These are phyloP conservation scores for Biscogniauxia mediterranea DNA, from an alignment of 2,329 filamentous ascomycete species.

Conservation along the genomic window DNA sequence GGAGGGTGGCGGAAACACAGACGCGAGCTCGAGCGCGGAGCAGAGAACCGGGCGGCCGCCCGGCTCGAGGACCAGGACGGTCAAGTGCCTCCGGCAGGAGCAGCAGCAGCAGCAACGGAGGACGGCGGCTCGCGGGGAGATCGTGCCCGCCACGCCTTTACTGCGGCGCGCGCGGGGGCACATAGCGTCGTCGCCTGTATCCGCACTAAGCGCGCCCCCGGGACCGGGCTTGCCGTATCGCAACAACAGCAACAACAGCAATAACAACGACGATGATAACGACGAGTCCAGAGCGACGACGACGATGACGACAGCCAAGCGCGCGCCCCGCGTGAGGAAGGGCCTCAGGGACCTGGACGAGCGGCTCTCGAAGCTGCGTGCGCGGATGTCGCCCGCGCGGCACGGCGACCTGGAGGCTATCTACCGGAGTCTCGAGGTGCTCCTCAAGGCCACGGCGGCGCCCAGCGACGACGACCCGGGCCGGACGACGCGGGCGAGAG, in stretches of 20 bases:
- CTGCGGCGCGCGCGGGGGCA: conserved; percentile 30
- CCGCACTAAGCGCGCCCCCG: not conserved
- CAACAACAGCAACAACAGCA: not conserved
- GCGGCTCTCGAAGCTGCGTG: conserved; percentile 36
- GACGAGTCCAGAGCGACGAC: not conserved
- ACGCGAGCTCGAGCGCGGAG: not conserved
- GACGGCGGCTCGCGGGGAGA: conserved; percentile 20
- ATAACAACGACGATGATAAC: too few relatives aligned
- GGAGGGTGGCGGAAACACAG: not conserved
- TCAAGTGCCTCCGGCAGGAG: conserved; percentile 13
- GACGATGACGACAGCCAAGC: not conserved
- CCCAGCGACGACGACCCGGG: conserved; percentile 5
- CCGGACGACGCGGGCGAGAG: conserved; percentile 10
- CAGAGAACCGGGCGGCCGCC: conserved; percentile 2
- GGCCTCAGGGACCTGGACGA: conserved; percentile 27
- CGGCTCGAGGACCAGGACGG: conserved; percentile 15
- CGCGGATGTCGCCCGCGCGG: conserved; percentile 26
- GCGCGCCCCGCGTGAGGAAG: conserved; percentile 12
- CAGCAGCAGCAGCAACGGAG: conserved; percentile 9
- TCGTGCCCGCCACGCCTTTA: conserved; percentile 29
- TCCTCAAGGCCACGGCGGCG: conserved; percentile 41
- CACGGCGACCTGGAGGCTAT: conserved; percentile 45
- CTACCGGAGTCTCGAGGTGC: conserved; percentile 42
- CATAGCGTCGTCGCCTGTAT: conserved; percentile 21
- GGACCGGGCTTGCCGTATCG: not conserved